These are phyloP conservation scores for Coemansia sp. DNA, from an alignment of 192 early-diverging fungal genomes.

Conservation along the genomic window DNA sequence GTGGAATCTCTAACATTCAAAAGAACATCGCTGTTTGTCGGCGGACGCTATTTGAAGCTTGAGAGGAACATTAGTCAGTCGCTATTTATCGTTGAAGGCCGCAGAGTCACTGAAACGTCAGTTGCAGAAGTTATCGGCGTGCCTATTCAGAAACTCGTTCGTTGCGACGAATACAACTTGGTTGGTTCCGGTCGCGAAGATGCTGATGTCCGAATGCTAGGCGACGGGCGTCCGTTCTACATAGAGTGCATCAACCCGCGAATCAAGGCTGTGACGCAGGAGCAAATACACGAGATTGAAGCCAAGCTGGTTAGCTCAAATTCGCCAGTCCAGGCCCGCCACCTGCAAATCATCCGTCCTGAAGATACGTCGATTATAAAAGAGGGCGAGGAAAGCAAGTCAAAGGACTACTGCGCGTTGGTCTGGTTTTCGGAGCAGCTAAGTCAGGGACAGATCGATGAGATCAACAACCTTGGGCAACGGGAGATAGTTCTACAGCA, in stretches of 20 bases:
- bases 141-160: slow-evolving; percentile 58
- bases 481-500: slow-evolving; percentile 61
- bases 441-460: slow-evolving; percentile 53
- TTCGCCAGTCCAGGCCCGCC: slow-evolving; percentile 58
- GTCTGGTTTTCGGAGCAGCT: slow-evolving; percentile 66
- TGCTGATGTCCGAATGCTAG: slow-evolving; percentile 93
- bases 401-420: slow-evolving; percentile 68
- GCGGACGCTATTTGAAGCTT: slow-evolving; percentile 73
- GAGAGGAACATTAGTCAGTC: slow-evolving; percentile 81
- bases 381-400: slow-evolving; percentile 73
- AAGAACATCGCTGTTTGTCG: slow-evolving; percentile 62
- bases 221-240: slow-evolving; percentile 89
- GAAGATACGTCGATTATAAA: slow-evolving; percentile 65
- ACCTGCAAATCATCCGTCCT: slow-evolving; percentile 52
- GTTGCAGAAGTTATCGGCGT: slow-evolving; percentile 78
- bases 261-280: slow-evolving; percentile 30
- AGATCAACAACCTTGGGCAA: slow-evolving; percentile 56
- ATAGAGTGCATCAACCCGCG: slow-evolving; percentile 83
- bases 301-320: slow-evolving; percentile 37
- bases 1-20: slow-evolving; percentile 45
- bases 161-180: slow-evolving; percentile 73
- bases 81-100: slow-evolving; percentile 73
- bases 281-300: slow-evolving; percentile 55
- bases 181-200: slow-evolving; percentile 88
- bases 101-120: slow-evolving; percentile 67